Conservation (phyloP, 2,329 filamentous ascomycete genomes). For the Aureobasidium sp. region DNA sequence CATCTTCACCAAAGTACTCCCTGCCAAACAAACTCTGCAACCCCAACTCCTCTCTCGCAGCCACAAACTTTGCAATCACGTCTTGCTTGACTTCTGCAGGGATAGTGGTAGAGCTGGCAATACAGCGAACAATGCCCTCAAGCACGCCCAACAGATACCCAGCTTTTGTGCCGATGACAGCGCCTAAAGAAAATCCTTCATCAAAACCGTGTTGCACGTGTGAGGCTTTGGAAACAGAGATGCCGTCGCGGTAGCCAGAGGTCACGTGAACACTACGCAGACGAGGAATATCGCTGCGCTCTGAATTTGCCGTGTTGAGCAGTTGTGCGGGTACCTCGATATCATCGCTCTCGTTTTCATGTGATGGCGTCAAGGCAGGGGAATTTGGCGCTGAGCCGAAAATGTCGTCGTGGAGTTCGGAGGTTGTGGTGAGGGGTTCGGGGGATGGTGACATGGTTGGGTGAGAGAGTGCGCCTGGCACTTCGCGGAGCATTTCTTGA, state of each 20-base stretch:
- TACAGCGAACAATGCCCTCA: slow-evolving; percentile 55
- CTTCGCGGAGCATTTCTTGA: slow-evolving; percentile 25
- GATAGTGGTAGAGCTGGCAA: slow-evolving; percentile 32
- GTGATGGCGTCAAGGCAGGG: slow-evolving; percentile 20
- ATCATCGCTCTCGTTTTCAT: slow-evolving; percentile 1
- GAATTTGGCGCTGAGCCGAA: slow-evolving; percentile 40
- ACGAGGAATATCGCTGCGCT: slow-evolving; percentile 64
- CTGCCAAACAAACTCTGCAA: slow-evolving; percentile 56
- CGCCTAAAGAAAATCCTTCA: slow-evolving; percentile 79
- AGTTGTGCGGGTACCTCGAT: not conserved
- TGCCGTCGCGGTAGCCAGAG: slow-evolving; percentile 83
- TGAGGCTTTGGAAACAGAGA: slow-evolving; percentile 65
- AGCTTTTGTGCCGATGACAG: slow-evolving; percentile 65
- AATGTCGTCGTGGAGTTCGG: slow-evolving; percentile 38
- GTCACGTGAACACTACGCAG: slow-evolving; percentile 72
- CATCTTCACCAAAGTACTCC: slow-evolving; percentile 63
- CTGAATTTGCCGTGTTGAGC: slow-evolving; percentile 30
- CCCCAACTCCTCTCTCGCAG: slow-evolving; percentile 35
- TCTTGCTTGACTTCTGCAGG: slow-evolving; percentile 21
- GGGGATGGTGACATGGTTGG: not conserved
- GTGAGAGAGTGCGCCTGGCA: slow-evolving; percentile 17
- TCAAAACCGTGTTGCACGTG: slow-evolving; percentile 87
- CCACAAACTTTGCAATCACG: slow-evolving; percentile 22
- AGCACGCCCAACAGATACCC: slow-evolving; percentile 72
- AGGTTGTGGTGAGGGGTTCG: not conserved